These are phyloP conservation scores for Inga laurina DNA, from an alignment of 306 rosid genomes.

Conservation along the genomic window DNA sequence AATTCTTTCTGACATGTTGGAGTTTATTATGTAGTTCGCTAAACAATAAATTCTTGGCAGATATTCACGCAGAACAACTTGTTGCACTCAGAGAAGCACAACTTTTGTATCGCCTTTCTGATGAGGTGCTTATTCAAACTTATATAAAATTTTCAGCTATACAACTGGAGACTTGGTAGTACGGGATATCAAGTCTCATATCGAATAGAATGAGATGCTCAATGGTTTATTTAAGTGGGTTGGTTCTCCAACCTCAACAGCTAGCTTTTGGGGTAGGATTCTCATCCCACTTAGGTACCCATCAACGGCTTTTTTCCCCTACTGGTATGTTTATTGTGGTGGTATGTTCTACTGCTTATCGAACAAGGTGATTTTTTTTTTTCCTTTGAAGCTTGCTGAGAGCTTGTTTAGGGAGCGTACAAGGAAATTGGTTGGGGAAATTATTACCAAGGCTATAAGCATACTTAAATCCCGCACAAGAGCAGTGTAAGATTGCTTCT, in stretches of 20 bases:
- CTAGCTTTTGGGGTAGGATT: too few relatives aligned
- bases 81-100: conserved; percentile 79
- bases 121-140: conserved; percentile 64
- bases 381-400: conserved; percentile 70
- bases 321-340: conserved; percentile 17
- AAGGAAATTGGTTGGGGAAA: conserved; percentile 83
- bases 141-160: not conserved
- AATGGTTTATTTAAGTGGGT: too few relatives aligned
- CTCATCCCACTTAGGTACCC: too few relatives aligned
- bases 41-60: conserved; percentile 45
- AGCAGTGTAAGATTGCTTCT: conserved; percentile 60
- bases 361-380: conserved; percentile 31
- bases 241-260: too few relatives aligned
- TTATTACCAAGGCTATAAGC: conserved; percentile 64
- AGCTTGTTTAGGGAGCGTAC: conserved; percentile 73
- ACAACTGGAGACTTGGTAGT: not conserved
- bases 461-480: conserved; percentile 80
- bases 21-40: conserved; percentile 20
- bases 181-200: too few relatives aligned
- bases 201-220: too few relatives aligned
- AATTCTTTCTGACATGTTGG: conserved; percentile 17
- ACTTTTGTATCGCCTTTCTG: conserved; percentile 60
- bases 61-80: conserved; percentile 65
- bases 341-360: conserved; percentile 24
- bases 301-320: not conserved